Evolutionary conservation across 768 basidiomycete genomes (phyloP).

Genomic region (Tephrocybe sp.): DNA sequence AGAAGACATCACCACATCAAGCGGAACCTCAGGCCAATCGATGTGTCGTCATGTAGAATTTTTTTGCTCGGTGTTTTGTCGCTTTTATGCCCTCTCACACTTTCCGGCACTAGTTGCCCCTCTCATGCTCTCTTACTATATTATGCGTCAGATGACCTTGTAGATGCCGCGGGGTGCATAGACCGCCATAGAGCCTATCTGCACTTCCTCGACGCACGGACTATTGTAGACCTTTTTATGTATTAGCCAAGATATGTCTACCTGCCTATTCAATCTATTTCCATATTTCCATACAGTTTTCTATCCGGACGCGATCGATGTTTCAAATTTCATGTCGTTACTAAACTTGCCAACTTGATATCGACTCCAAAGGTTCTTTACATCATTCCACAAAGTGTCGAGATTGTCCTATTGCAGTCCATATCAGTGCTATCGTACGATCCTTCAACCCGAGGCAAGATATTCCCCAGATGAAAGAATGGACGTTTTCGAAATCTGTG

Average conservation of each 20-base stretch:
- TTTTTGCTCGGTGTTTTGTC: not conserved
- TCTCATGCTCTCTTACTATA: not conserved
- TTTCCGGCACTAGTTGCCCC: not conserved
- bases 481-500: too few relatives aligned
- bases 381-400: too few relatives aligned
- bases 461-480: too few relatives aligned
- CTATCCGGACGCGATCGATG: constrained; percentile 52
- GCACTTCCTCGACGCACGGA: constrained; percentile 8
- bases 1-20: constrained; percentile 60
- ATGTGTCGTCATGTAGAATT: constrained; percentile 38
- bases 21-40: constrained; percentile 34
- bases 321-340: too few relatives aligned
- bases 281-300: constrained; percentile 82
- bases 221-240: constrained; percentile 15
- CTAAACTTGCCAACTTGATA: too few relatives aligned
- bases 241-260: constrained; percentile 8
- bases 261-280: not conserved
- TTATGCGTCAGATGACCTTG: constrained; percentile 3
- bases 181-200: constrained; percentile 9
- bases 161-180: constrained; percentile 6
- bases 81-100: constrained; percentile 1
- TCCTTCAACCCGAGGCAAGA: too few relatives aligned
- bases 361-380: too few relatives aligned
- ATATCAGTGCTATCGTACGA: too few relatives aligned
- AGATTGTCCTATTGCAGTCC: too few relatives aligned